Evolutionary conservation across 208 protist genomes (phyloP).

Genomic region (Leishmania arabica): DNA sequence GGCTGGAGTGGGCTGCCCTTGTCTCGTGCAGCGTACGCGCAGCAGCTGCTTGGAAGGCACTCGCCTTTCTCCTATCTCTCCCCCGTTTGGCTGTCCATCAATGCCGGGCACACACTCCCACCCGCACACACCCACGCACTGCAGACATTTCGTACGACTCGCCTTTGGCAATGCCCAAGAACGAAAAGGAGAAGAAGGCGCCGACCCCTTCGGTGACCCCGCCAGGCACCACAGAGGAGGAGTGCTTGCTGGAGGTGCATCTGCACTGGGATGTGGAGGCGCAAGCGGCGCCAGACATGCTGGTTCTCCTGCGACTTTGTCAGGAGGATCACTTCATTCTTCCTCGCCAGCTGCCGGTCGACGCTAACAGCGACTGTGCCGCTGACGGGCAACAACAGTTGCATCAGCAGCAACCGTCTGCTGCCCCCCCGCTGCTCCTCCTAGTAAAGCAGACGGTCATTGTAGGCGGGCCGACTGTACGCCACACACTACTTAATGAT

Average conservation of each 20-base stretch:
- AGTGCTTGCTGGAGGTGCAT: conserved; percentile 29
- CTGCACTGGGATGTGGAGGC: conserved; percentile 1
- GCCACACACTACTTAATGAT: conserved; percentile 19
- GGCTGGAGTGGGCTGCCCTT: neutral
- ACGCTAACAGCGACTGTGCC: conserved; percentile 12
- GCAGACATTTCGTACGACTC: neutral
- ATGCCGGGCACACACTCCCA: neutral
- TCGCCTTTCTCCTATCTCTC: neutral
- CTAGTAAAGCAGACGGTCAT: conserved; percentile 11
- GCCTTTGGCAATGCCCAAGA: conserved; percentile 21
- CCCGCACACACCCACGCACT: neutral
- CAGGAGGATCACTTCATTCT: conserved; percentile 17
- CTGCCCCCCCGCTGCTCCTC: conserved; percentile 26
- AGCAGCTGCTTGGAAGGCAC: neutral
- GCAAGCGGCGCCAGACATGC: conserved; percentile 7
- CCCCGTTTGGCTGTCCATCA: neutral
- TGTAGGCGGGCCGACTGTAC: conserved; percentile 5
- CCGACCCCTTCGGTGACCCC: neutral
- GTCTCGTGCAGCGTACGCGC: neutral
- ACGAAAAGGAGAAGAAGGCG: conserved; percentile 30
- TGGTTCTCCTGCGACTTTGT: conserved; percentile 30
- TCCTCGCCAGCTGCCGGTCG: conserved; percentile 21
- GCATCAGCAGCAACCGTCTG: neutral
- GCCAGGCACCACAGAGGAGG: conserved; percentile 19
- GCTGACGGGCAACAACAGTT: neutral